Evolutionary conservation across 768 basidiomycete species (phyloP).

Genomic region (Boletus rubropictus): DNA sequence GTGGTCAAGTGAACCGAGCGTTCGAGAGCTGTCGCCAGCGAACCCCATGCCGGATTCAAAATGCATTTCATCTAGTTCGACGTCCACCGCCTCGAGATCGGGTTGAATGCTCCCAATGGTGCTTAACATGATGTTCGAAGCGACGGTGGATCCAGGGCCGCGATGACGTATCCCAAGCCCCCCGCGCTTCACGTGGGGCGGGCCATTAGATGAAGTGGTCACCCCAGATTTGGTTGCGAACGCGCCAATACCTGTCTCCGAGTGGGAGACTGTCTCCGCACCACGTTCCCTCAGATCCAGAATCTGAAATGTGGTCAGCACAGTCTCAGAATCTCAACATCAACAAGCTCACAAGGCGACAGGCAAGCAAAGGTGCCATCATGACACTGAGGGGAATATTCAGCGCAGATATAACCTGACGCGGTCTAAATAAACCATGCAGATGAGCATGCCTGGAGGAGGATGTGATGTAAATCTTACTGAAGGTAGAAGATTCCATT

Average conservation of each 20-base stretch:
- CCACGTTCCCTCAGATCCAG: slow-evolving; percentile 79
- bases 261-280: slow-evolving; percentile 71
- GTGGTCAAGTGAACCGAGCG: slow-evolving; percentile 27
- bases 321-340: neutral
- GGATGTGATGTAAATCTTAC: slow-evolving; percentile 35
- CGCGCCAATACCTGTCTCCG: slow-evolving; percentile 62
- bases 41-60: slow-evolving; percentile 50
- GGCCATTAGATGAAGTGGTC: slow-evolving; percentile 21
- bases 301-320: slow-evolving; percentile 43
- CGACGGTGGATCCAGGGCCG: slow-evolving; percentile 47
- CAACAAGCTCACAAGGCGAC: slow-evolving; percentile 53
- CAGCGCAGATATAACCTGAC: slow-evolving; percentile 76
- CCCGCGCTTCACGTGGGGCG: slow-evolving; percentile 20
- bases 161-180: slow-evolving; percentile 46
- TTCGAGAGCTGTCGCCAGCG: slow-evolving; percentile 39
- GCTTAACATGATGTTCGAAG: slow-evolving; percentile 59
- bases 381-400: slow-evolving; percentile 82
- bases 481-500: slow-evolving; percentile 87
- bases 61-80: slow-evolving; percentile 50
- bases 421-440: slow-evolving; percentile 45
- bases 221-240: slow-evolving; percentile 59
- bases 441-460: slow-evolving; percentile 3
- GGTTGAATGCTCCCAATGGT: slow-evolving; percentile 58
- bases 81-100: slow-evolving; percentile 45
- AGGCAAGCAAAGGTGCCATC: slow-evolving; percentile 75